Base-by-base conservation (phyloP, 192 early-diverging fungal species). In the Gonapodya prolifera region DNA sequence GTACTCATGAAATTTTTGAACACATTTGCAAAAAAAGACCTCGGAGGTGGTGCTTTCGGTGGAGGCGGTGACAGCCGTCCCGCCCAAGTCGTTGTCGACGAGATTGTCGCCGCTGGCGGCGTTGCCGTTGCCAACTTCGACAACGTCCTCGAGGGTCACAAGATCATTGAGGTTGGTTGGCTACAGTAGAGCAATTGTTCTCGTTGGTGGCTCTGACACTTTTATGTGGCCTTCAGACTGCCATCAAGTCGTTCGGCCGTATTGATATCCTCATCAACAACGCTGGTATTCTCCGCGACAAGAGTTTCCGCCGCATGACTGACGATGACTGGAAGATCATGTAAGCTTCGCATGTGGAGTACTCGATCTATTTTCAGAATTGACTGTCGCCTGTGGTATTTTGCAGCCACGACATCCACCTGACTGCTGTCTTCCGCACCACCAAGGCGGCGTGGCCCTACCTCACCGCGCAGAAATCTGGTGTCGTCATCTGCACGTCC, bases 271-370 rank as follows among this genome's bases (percentile, higher is more conserved):
- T 99, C 30, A 88, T 99, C 80, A 98, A 98, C 90, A 99, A 99
- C 80, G 97, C 97, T 29, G 97, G 97, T 78, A 96, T 99, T 75
- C 86, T 99, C 75, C 91, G 96, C 79, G 97, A 99, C 86, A 95
- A 93, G 83, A 95, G 95, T 1, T 97, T 99, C 83, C 87, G 85
- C 74, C 86, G 94, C 61, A 94, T 96, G 82, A 92, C 96, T 30
- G 94, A 94, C 83, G 84, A 86, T 34, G 96, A 99, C 82, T 99
- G 97, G 96, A 94, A 97, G 83, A 81, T 95, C 69, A 93, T 97
- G 18, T 91, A 95, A 78, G 85, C 85, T 34, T 93, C 97, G 30
- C 97, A 98, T 73, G 18, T 32, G 71, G 13, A 18, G 28, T 30
- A 30, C 31, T 73, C 28, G 29, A 18, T 2, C 8, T 32, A 18